Base-by-base conservation (phyloP, 345 rosid genomes). In the Populus euphratica region DNA sequence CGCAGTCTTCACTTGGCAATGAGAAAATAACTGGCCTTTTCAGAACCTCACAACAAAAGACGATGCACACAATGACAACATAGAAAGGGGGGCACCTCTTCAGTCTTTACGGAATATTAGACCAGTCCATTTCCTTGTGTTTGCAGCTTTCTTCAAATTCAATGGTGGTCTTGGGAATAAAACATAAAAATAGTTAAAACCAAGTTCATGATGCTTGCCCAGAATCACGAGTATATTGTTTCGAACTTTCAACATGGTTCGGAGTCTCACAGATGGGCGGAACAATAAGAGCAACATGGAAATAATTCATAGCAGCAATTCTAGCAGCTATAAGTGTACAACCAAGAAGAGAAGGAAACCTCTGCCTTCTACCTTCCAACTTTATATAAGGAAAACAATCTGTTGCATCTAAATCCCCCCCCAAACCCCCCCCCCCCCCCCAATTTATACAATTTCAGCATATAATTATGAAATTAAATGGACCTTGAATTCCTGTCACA, bases 361-460 rank as follows among this genome's bases (percentile, higher is more conserved):
- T 63, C 43, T 13, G 72, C 78, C 87, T 77, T 81, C 80, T 31
- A 73, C 38, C 82, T 81, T 80, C 85, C 81, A 75, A 73, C 79
- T 78, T 82, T 78, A 74, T 61, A 68, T 67, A 35, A 13, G 27
- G 16, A 29, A 69, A 84, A 72, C 61, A 77, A 74, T 63, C 54
- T 33, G 74, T 77, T 56, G 74, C 82, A 77, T 79, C 76, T 27
- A 27, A 27, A 27, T 27, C 36, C 35, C 74, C 67, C 77, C 72
- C 67, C 61, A n/a, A n/a, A n/a, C 77, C 77, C 66, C 79, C 80
- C 81, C 77, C 72, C 67, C 61, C 77, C 77, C 66, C 79, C 80
- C 81, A 77, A 74, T 88, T 81, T 86, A 79, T 85, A 83, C 89
- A 81, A 70, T 81, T 79, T 77, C 80, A 80, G 75, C 81, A 83